Conservation (phyloP, 139 green algal species). For the Limnomonas spitsbergensis region DNA sequence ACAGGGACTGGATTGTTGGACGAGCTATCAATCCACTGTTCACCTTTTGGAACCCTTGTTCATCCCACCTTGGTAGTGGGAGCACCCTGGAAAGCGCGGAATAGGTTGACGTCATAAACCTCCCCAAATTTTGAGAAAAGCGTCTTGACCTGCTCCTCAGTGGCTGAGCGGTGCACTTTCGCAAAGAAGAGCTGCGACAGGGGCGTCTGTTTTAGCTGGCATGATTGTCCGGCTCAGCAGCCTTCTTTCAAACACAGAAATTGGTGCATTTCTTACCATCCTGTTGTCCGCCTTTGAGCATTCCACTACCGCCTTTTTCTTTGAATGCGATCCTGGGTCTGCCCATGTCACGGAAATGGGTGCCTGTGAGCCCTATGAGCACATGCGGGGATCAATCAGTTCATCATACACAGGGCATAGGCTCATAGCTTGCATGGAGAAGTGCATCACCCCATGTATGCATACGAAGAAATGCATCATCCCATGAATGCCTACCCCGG, state of each 20-base stretch:
- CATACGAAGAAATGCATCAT: too few relatives aligned
- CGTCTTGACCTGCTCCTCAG: conserved; percentile 47
- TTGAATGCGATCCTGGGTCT: conserved; percentile 50
- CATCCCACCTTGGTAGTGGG: conserved; percentile 45
- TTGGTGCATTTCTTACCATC: conserved; percentile 29
- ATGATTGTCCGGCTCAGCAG: background rate
- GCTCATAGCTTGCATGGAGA: too few relatives aligned
- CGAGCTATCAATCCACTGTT: too few relatives aligned
- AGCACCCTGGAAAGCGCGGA: conserved; percentile 55
- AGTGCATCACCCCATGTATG: too few relatives aligned
- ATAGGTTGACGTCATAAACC: conserved; percentile 62
- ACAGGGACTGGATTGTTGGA: too few relatives aligned
- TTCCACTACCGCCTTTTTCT: conserved; percentile 53
- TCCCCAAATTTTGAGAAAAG: conserved; percentile 49
- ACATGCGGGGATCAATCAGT: background rate
- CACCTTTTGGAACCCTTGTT: too few relatives aligned
- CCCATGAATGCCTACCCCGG: background rate
- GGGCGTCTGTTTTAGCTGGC: background rate
- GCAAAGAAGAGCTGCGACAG: conserved; percentile 53
- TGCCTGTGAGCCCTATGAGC: background rate
- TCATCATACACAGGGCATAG: background rate
- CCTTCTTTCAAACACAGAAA: too few relatives aligned
- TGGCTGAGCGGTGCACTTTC: conserved; percentile 53
- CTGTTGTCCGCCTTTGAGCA: conserved; percentile 41
- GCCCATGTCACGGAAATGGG: conserved; percentile 28